Percentiles rank a stretch among this genome's conserved stretches.
phyloP scores from a whole-genome alignment of 352 stramenopile species.

The Phytophthora meadii region DNA sequence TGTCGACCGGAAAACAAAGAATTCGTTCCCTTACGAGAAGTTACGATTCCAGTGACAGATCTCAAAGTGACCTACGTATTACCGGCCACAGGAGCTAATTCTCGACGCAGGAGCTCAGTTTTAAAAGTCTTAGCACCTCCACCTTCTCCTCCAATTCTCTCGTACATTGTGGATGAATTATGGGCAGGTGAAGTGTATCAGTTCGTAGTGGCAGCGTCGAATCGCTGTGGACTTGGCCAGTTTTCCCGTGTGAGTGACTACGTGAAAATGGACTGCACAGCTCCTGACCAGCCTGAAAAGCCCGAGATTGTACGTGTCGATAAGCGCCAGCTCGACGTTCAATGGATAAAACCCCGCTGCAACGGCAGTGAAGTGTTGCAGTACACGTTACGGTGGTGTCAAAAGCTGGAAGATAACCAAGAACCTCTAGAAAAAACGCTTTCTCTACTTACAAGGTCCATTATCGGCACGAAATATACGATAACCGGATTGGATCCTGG shows the following conservation, averaged over 20 bases:
- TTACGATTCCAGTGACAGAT: constrained; percentile 37
- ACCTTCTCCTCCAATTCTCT: constrained; percentile 11
- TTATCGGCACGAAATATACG: constrained; percentile 57
- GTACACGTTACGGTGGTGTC: constrained; percentile 66
- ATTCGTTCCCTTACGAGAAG: constrained; percentile 44
- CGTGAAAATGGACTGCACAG: constrained; percentile 72
- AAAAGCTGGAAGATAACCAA: constrained; percentile 25
- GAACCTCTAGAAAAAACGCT: constrained; percentile 14
- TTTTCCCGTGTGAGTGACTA: constrained; percentile 79
- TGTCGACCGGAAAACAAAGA: constrained; percentile 61
- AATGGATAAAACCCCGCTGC: constrained; percentile 64
- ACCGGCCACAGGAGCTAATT: not conserved
- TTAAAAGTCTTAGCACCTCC: not conserved
- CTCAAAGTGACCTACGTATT: constrained; percentile 20
- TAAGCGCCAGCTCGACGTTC: constrained; percentile 47
- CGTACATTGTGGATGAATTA: constrained; percentile 49
- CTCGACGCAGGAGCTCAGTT: not conserved
- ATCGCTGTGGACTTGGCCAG: constrained; percentile 64
- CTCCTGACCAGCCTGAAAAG: constrained; percentile 50
- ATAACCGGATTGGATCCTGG: constrained; percentile 51
- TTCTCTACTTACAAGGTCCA: constrained; percentile 55
- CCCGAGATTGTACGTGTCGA: constrained; percentile 47
- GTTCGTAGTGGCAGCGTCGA: constrained; percentile 72
- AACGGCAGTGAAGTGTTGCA: constrained; percentile 80
- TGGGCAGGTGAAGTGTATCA: constrained; percentile 81